Evolutionary conservation across 768 basidiomycete genomes (phyloP).

Genomic region (Tricholomella constricta): DNA sequence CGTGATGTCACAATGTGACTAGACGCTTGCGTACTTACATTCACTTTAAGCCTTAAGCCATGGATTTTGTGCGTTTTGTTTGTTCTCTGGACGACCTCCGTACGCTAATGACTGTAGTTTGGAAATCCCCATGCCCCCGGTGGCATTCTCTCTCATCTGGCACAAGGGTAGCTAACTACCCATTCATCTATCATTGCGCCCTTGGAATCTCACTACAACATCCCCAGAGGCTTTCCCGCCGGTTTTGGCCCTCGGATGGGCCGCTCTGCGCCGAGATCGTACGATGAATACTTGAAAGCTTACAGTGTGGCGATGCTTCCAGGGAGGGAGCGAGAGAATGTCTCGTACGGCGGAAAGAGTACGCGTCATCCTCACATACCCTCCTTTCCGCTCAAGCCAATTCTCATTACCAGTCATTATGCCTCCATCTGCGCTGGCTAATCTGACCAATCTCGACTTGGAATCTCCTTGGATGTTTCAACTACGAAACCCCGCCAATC

Average conservation of each 20-base stretch:
- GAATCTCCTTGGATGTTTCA: slow-evolving; percentile 96
- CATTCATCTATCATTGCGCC: slow-evolving; percentile 15
- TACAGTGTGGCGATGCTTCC: slow-evolving; percentile 95
- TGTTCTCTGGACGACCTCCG: neutral
- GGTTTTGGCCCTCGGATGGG: slow-evolving; percentile 48
- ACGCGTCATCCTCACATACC: slow-evolving; percentile 25
- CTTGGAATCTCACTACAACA: slow-evolving; percentile 6
- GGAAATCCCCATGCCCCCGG: slow-evolving; percentile 55
- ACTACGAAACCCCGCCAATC: slow-evolving; percentile 86
- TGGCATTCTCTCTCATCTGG: slow-evolving; percentile 66
- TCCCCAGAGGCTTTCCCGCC: slow-evolving; percentile 53
- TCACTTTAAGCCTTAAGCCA: slow-evolving; percentile 17
- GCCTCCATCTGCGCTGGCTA: slow-evolving; percentile 93
- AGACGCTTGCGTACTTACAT: slow-evolving; percentile 22
- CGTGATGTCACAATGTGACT: slow-evolving; percentile 38
- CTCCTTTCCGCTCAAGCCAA: slow-evolving; percentile 9
- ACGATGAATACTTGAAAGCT: slow-evolving; percentile 92
- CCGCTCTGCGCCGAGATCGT: slow-evolving; percentile 67
- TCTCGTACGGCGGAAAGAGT: slow-evolving; percentile 98
- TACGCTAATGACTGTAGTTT: slow-evolving; percentile 29
- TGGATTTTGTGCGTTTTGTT: slow-evolving; percentile 46
- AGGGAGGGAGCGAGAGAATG: slow-evolving; percentile 81
- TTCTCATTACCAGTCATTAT: slow-evolving; percentile 73
- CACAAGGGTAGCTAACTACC: slow-evolving; percentile 44
- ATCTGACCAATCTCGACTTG: slow-evolving; percentile 83